Evolutionary conservation across 495 filamentous ascomycete species (phyloP), one percentile per base, ranked within the genome.

Genomic region (Podospora tetraspora): DNA sequence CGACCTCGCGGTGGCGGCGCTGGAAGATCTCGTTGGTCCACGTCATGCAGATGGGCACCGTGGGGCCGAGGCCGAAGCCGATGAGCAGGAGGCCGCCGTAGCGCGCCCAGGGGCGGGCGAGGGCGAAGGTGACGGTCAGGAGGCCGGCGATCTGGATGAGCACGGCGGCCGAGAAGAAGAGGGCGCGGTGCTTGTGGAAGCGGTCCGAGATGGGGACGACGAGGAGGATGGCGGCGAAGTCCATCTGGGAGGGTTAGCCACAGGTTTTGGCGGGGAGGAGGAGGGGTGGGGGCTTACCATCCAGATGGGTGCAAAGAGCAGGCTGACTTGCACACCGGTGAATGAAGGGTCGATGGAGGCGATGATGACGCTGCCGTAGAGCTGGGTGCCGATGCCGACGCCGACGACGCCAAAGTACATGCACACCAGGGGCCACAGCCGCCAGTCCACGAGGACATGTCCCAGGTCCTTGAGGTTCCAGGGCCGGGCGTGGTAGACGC

Each of bases 371-470:
- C 88, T 94, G 62, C 89, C 91, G 73, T 96, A 96, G 59, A 89
- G 86, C 79, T 96, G 92, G 2, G 92, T 90, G 57, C 93, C 93
- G 63, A 96, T 95, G 1, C 93, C 93, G 8, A 96, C 93, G 30
- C 93, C 93, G 6, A 97, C 93, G 10, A 96, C 93, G 19, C 93
- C 93, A 77, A 97, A 96, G 77, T 97, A 97, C 93, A 96, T 96
- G 52, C 94, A 71, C 10, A 90, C 82, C 64, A 97, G 76, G 0
- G 93, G 93, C 89, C 91, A 96, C 22, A 96, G 78, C 3, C 92
- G 85, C 92, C 92, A 96, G 76, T 97, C 93, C 52, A 87, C 80
- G 24, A 96, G 79, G 3, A 96, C 89, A 30, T 80, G 75, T 16
- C 80, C 75, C 4, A 97, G 81, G 68, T 96, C 91, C 59, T 78